A percentile compares a stretch with the other conserved stretches of the same genome.
These are phyloP conservation scores for Gomphus bonarii DNA, from an alignment of 1,284 basidiomycete species.

Conservation along the genomic window DNA sequence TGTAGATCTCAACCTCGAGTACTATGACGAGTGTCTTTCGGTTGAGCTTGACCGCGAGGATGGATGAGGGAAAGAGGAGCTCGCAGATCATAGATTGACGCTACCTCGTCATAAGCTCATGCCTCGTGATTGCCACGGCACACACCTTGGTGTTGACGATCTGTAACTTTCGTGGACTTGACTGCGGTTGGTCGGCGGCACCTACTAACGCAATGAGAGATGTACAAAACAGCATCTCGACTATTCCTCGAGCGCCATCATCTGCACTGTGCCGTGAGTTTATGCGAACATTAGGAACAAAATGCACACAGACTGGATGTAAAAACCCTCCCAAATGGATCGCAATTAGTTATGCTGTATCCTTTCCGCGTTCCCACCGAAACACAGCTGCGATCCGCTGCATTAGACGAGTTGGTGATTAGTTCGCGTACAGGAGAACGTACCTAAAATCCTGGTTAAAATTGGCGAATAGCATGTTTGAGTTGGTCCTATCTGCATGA, in stretches of 20 bases:
- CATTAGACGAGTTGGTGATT: not conserved
- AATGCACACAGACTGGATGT: slow-evolving; percentile 66
- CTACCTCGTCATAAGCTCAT: not conserved
- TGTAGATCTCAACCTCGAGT: slow-evolving; percentile 93
- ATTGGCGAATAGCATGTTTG: slow-evolving; percentile 72
- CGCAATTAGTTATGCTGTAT: slow-evolving; percentile 95
- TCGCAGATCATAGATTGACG: slow-evolving; percentile 96
- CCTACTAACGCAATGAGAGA: slow-evolving; percentile 95
- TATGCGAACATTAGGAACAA: not conserved
- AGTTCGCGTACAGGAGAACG: slow-evolving; percentile 18
- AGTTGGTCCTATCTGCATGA: slow-evolving; percentile 27
- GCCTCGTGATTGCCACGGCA: not conserved
- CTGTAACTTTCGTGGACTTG: slow-evolving; percentile 86
- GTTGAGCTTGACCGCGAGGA: slow-evolving; percentile 94
- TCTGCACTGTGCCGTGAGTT: slow-evolving; percentile 31
- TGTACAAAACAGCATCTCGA: slow-evolving; percentile 99
- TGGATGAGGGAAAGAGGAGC: slow-evolving; percentile 91
- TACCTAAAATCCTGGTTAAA: slow-evolving; percentile 86
- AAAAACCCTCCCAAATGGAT: slow-evolving; percentile 94
- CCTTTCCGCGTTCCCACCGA: slow-evolving; percentile 93
- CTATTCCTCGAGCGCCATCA: slow-evolving; percentile 89
- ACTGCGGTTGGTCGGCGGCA: slow-evolving; percentile 80
- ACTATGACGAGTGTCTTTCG: slow-evolving; percentile 93
- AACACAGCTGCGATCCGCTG: slow-evolving; percentile 54
- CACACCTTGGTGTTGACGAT: slow-evolving; percentile 95